These are phyloP conservation scores for Sphaerostilbella broomeana DNA, from an alignment of 2,329 filamentous ascomycete genomes.

Conservation along the genomic window DNA sequence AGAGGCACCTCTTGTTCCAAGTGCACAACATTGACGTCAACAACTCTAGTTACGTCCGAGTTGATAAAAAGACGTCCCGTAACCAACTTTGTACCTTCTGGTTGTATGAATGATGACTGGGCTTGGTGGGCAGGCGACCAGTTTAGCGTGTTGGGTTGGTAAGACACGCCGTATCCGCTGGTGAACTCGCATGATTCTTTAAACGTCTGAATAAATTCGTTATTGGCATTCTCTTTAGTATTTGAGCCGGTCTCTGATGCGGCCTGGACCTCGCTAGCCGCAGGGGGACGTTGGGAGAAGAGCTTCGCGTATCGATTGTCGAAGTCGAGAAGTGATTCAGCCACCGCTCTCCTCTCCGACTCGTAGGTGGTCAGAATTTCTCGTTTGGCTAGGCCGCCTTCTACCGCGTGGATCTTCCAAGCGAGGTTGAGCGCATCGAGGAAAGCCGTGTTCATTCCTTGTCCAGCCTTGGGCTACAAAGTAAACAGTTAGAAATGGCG, in stretches of 20 bases:
- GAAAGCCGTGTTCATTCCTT: slow-evolving; percentile 77
- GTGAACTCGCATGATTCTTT: slow-evolving; percentile 91
- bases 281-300: slow-evolving; percentile 73
- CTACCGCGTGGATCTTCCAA: slow-evolving; percentile 93
- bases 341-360: slow-evolving; percentile 74
- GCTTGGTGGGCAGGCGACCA: slow-evolving; percentile 71
- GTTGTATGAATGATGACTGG: slow-evolving; percentile 62
- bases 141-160: slow-evolving; percentile 75
- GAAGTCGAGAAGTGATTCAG: slow-evolving; percentile 77
- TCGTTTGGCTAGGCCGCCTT: slow-evolving; percentile 70
- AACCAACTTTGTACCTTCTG: slow-evolving; percentile 56
- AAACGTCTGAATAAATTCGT: slow-evolving; percentile 82
- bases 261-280: slow-evolving; percentile 62
- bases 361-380: slow-evolving; percentile 79
- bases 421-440: slow-evolving; percentile 81
- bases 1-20: slow-evolving; percentile 84
- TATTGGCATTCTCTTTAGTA: slow-evolving; percentile 35
- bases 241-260: slow-evolving; percentile 40
- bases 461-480: slow-evolving; percentile 62
- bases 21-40: slow-evolving; percentile 84
- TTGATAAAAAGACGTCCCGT: slow-evolving; percentile 72
- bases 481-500: slow-evolving; percentile 26
- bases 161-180: slow-evolving; percentile 83
- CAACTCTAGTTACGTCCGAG: slow-evolving; percentile 75
- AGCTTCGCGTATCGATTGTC: slow-evolving; percentile 85